Conservation (phyloP, 108 stramenopile species). For the Cyclostephanos invisitatus region DNA sequence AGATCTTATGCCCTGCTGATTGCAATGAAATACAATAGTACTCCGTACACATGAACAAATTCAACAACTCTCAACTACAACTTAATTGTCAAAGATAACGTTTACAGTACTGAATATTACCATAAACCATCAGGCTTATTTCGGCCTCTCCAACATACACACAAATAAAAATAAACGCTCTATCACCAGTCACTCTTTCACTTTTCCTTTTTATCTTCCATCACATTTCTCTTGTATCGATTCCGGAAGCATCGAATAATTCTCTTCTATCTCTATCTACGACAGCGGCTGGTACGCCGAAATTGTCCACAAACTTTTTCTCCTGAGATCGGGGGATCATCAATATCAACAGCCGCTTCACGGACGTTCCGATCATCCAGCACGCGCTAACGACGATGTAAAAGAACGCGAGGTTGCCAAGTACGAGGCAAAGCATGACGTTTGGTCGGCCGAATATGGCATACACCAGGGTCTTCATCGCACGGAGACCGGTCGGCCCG, state of each 20-base stretch:
- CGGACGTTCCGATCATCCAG: constrained; percentile 37
- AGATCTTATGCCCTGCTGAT: too few species aligned
- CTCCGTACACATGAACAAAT: too few species aligned
- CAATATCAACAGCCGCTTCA: constrained; percentile 29
- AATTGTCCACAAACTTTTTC: background rate
- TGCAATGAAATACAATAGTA: too few species aligned
- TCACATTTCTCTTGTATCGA: constrained; percentile 15
- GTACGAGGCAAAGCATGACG: constrained; percentile 33
- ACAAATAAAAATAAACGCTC: background rate
- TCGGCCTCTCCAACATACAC: background rate
- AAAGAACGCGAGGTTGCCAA: constrained; percentile 30
- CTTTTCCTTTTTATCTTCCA: background rate
- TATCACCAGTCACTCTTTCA: background rate
- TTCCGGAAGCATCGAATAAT: constrained; percentile 18
- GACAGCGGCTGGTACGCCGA: background rate
- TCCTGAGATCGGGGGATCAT: constrained; percentile 8
- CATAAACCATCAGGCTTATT: too few species aligned
- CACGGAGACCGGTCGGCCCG: constrained; percentile 54
- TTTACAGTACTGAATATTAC: too few species aligned
- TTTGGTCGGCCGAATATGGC: constrained; percentile 42
- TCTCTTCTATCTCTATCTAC: constrained; percentile 13
- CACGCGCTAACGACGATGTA: constrained; percentile 24
- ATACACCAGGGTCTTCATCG: constrained; percentile 42
- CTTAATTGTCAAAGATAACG: too few species aligned
- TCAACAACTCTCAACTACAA: too few species aligned